Evolutionary conservation across 1,284 basidiomycete species (phyloP).

Genomic region (Abortiporus biennis): DNA sequence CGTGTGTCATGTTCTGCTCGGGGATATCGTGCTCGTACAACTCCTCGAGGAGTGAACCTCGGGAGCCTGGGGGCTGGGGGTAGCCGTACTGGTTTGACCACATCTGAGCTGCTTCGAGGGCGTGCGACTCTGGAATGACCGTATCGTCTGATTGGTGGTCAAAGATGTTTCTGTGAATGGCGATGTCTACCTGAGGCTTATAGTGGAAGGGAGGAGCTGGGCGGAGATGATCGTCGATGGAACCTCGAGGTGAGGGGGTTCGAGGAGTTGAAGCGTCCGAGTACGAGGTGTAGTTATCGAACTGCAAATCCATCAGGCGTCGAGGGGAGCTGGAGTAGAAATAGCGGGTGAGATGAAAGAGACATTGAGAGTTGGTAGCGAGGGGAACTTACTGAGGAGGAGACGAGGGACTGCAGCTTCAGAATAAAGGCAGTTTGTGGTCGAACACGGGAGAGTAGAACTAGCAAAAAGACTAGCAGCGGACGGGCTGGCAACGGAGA

Average conservation of each 20-base stretch:
- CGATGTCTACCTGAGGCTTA: conserved; percentile 35
- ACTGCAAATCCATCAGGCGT: conserved; percentile 37
- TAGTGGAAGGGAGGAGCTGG: conserved; percentile 27
- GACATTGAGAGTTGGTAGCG: background rate
- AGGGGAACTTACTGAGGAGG: conserved; percentile 9
- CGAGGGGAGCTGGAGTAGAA: conserved; percentile 29
- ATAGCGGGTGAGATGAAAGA: conserved; percentile 16
- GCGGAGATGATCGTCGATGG: conserved; percentile 35
- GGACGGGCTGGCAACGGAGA: conserved; percentile 5
- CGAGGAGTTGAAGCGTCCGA: conserved; percentile 61
- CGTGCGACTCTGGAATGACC: conserved; percentile 31
- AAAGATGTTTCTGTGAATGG: conserved; percentile 46
- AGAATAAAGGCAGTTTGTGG: background rate
- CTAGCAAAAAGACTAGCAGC: conserved; percentile 1
- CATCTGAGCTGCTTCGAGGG: conserved; percentile 28
- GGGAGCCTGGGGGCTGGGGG: conserved; percentile 30
- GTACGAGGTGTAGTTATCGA: conserved; percentile 58
- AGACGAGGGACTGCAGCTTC: conserved; percentile 10
- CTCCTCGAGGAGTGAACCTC: conserved; percentile 59
- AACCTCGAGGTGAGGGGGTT: conserved; percentile 56
- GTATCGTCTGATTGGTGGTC: conserved; percentile 35
- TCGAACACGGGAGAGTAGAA: background rate
- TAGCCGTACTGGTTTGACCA: conserved; percentile 22
- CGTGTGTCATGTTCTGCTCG: conserved; percentile 35
- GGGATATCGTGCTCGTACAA: conserved; percentile 43